Evolutionary conservation across 2,329 filamentous ascomycete species (phyloP).

Genomic region (Arachnomyces sp.): DNA sequence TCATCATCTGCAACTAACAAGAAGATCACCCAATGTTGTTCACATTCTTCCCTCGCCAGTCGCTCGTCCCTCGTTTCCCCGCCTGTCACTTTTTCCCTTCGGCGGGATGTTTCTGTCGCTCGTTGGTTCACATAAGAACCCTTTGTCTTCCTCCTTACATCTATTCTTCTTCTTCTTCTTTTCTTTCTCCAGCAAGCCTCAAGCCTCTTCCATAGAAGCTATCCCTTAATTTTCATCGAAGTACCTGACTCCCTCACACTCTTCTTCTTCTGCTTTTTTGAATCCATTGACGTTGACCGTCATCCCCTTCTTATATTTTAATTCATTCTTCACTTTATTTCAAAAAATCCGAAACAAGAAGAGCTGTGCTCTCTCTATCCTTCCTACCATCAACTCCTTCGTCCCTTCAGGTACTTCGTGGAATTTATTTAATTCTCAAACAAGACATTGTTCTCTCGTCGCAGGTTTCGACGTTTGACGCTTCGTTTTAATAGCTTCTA

Average conservation of each 20-base stretch:
- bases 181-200: constrained; percentile 56
- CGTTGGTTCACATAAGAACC: too few species aligned
- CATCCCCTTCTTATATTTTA: constrained; percentile 4
- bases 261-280: constrained; percentile 27
- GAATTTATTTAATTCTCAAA: too few species aligned
- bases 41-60: constrained; percentile 7
- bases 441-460: too few species aligned
- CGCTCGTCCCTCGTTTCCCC: too few species aligned
- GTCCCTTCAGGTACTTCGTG: too few species aligned
- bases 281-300: background rate
- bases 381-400: background rate
- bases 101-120: background rate
- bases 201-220: constrained; percentile 28
- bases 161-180: constrained; percentile 28
- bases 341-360: constrained; percentile 6
- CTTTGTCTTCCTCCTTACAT: background rate
- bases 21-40: constrained; percentile 1
- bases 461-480: too few species aligned
- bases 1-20: too few species aligned
- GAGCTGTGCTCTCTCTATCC: constrained; percentile 15
- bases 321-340: constrained; percentile 4
- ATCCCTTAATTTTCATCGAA: constrained; percentile 28
- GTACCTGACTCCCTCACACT: constrained; percentile 30
- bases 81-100: constrained; percentile 25
- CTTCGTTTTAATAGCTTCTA: constrained; percentile 1